A percentile compares a stretch with the other conserved stretches of the same genome.
These are phyloP conservation scores for Trichophaea hybrida DNA, from an alignment of 2,329 filamentous ascomycete genomes.

Conservation along the genomic window DNA sequence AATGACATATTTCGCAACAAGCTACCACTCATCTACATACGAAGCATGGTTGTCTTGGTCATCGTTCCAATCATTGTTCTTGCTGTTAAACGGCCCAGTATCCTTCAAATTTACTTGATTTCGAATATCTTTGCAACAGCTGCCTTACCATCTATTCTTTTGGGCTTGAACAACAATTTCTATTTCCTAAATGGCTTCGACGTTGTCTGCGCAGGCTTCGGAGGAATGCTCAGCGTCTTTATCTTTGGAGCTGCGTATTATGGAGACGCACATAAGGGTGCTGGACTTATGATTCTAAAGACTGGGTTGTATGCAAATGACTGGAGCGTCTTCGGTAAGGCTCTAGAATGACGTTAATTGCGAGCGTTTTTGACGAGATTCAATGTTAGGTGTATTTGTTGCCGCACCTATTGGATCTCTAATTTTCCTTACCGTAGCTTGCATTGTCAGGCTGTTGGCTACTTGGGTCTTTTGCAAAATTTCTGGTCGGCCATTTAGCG, in stretches of 20 bases:
- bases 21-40: conserved; percentile 60
- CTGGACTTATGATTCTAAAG: conserved; percentile 54
- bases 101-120: conserved; percentile 71
- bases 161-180: conserved; percentile 50
- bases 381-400: conserved; percentile 47
- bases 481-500: conserved; percentile 32
- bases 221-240: conserved; percentile 66
- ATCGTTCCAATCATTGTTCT: conserved; percentile 62
- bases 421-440: conserved; percentile 53
- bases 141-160: conserved; percentile 56
- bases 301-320: conserved; percentile 61
- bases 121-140: conserved; percentile 65
- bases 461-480: conserved; percentile 45
- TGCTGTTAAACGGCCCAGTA: conserved; percentile 56
- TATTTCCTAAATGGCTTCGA: conserved; percentile 72
- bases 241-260: conserved; percentile 70
- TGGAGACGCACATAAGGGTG: conserved; percentile 48
- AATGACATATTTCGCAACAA: conserved; percentile 77
- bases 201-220: conserved; percentile 61
- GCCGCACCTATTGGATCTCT: conserved; percentile 63
- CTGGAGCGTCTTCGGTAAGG: conserved; percentile 59
- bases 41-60: conserved; percentile 51
- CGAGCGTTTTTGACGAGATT: neutral
- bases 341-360: neutral
- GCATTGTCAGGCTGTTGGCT: conserved; percentile 44